Evolutionary conservation across 768 basidiomycete genomes (phyloP), one percentile per base, ranked within the genome.

Genomic region (Amanita phalloides): DNA sequence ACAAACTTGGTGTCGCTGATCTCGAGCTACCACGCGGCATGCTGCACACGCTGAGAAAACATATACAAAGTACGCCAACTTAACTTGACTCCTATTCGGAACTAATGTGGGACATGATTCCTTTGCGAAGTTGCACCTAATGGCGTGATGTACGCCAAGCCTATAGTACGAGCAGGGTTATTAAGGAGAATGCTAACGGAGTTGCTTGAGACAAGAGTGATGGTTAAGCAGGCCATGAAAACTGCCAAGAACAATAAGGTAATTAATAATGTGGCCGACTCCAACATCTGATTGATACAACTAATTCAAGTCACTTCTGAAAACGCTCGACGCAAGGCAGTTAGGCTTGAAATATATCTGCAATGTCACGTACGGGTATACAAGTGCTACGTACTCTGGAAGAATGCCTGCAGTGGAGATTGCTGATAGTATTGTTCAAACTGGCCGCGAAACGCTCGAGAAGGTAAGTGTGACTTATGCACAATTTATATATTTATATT

Each of bases 221-320:
- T 99, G 96, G 87, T 99, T 23, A 99, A 97, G 63, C 86, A 91
- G 56, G 91, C 90, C 3, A 93, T 96, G 93, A 97, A 97, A 64
- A 70, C 74, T 21, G 76, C 76, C 6, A 79, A 78, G 45, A 68
- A 72, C 38, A 84, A 96, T 63, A 91, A 90, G 70, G 93, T 87
- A 46, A 49, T 60, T 46, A 21, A 35, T 30, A 5, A 26, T 37
- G 45, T 10, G n/a, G 38, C 39, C 45, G 54, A 2, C 9, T 21
- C 23, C 20, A 48, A 35, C 23, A n/a, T 4, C 37, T 17, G 45
- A 35, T 49, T 49, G 50, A 21, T 44, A 41, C n/a, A 52, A 36
- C 10, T 43, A 48, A 35, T 32, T 39, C 4, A 58, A 96, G 92
- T 79, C 80, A 2, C 70, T 97, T 36, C 73, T 70, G 25, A 75